Conservation (phyloP, 768 basidiomycete genomes). For the Rhizopogon vulgaris region DNA sequence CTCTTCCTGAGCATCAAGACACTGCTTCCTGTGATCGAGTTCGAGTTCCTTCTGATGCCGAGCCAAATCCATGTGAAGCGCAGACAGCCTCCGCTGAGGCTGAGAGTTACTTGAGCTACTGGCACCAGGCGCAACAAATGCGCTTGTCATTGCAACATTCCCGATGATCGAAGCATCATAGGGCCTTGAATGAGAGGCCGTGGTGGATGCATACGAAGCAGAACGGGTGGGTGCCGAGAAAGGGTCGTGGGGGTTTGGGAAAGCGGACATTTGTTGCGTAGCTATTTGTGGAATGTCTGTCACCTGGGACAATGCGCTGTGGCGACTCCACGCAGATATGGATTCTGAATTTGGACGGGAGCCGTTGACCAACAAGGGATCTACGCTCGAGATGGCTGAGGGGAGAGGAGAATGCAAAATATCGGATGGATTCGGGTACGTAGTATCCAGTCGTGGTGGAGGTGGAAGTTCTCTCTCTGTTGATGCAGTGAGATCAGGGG, state of each 20-base stretch:
- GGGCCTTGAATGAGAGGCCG: not conserved
- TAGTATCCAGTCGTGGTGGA: not conserved
- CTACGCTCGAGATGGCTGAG: not conserved
- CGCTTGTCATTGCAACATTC: slow-evolving; percentile 11
- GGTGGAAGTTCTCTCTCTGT: not conserved
- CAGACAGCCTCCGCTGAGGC: not conserved
- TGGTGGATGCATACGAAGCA: not conserved
- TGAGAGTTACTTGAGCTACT: slow-evolving; percentile 35
- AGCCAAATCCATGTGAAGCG: slow-evolving; percentile 5
- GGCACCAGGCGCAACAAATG: slow-evolving; percentile 84
- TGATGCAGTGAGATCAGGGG: not conserved
- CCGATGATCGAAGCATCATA: not conserved
- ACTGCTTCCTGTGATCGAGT: slow-evolving; percentile 2
- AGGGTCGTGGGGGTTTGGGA: slow-evolving; percentile 8
- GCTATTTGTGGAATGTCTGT: not conserved
- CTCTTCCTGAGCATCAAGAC: slow-evolving; percentile 4
- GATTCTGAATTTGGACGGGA: not conserved
- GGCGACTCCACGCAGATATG: slow-evolving; percentile 2
- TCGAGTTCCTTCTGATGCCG: slow-evolving; percentile 8
- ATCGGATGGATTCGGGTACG: not conserved
- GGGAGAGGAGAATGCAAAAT: not conserved
- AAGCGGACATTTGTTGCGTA: not conserved
- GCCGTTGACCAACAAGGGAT: not conserved
- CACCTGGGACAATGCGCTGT: slow-evolving; percentile 2
- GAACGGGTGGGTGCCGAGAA: slow-evolving; percentile 3